Evolutionary conservation across 2,329 filamentous ascomycete genomes (phyloP), one percentile per base, ranked within the genome.

Genomic region (Apiospora malaysiana): DNA sequence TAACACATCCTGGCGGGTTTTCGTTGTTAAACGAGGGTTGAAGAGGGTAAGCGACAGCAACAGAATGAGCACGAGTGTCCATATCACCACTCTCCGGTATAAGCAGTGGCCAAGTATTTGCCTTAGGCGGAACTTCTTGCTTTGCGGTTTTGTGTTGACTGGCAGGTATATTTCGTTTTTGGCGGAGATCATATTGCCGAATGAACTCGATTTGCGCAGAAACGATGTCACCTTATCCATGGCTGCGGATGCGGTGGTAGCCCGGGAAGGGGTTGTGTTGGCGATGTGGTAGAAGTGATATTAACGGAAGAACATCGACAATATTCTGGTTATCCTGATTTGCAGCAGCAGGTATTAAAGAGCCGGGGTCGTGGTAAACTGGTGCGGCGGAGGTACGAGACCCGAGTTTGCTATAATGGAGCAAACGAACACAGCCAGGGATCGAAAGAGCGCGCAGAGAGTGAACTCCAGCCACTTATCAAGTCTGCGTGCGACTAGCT

Each of bases 31-130:
- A 37, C 72, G 74, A 42, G 77, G 78, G 43, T 77, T 82, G 72
- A 83, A 83, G 6, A 87, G 74, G 2, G 82, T 75, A 47, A 87
- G 59, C 5, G 80, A 80, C 12, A 86, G 75, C 25, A 89, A 76
- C 46, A 81, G 72, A 66, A 85, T 77, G 68, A 83, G 76, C 18
- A 82, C 78, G n/a, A 84, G 72, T 7, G 80, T 81, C 87, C 87
- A 89, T 76, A 87, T 79, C 59, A 88, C 78, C 25, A 89, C 81
- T 70, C 87, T 82, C 51, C 86, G 83, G 75, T 88, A 88, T 46
- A 88, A 80, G 74, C 84, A 87, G 75, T 87, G 84, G 18, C 86
- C 81, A n/a, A 89, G 76, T 16, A 89, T 74, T 8, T 84, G 79
- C 72, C 82, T 83, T 27, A 87, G 76, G 69, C 83, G 79, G 67